phyloP scores from a whole-genome alignment of 1,284 basidiomycete species.

The Lignosus rhinocerotis region DNA sequence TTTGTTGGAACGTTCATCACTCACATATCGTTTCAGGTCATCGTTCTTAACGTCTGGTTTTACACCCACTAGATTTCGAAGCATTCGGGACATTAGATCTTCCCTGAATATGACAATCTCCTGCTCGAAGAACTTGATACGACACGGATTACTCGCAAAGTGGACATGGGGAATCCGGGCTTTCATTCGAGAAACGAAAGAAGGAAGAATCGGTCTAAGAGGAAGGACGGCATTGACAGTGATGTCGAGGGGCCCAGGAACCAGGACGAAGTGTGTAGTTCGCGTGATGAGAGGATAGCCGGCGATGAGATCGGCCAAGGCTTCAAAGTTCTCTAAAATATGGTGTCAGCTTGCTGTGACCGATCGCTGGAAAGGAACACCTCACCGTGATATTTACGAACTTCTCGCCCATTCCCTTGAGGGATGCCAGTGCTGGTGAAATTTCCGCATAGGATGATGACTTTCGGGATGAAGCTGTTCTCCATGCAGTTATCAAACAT shows the following conservation, averaged over 20 bases:
- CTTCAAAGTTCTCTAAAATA: constrained; percentile 77
- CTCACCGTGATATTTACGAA: constrained; percentile 85
- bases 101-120: constrained; percentile 95
- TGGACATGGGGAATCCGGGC: constrained; percentile 75
- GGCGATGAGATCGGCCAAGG: constrained; percentile 82
- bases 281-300: constrained; percentile 78
- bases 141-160: constrained; percentile 91
- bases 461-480: constrained; percentile 80
- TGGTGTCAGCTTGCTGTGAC: background rate
- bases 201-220: constrained; percentile 74
- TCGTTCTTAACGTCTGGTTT: constrained; percentile 75
- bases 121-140: constrained; percentile 94
- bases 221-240: constrained; percentile 79
- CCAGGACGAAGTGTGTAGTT: constrained; percentile 87
- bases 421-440: constrained; percentile 84
- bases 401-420: constrained; percentile 75
- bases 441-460: constrained; percentile 94
- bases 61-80: constrained; percentile 87
- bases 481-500: constrained; percentile 94
- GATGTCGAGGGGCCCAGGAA: constrained; percentile 92
- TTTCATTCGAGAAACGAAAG: constrained; percentile 69
- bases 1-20: constrained; percentile 27
- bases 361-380: background rate
- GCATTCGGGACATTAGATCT: constrained; percentile 91
- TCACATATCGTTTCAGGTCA: constrained; percentile 85